Percentiles rank a stretch among this genome's conserved stretches.
Evolutionary conservation across 2,329 filamentous ascomycete species (phyloP).

Genomic region (Microcyclosporella mali): DNA sequence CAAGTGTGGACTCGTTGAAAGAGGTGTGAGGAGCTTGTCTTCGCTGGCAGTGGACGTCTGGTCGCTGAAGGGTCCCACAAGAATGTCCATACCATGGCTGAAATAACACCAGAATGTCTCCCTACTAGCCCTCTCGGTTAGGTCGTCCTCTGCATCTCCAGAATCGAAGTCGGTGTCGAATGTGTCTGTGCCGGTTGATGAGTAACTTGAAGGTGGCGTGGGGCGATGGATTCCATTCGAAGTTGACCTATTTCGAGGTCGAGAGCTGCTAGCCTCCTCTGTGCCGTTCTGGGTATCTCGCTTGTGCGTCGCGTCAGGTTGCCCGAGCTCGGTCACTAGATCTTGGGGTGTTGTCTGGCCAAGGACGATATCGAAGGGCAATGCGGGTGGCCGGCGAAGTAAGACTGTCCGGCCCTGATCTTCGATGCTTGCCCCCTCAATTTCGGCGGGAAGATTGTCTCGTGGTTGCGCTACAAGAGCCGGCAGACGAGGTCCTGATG

Average conservation of each 20-base stretch:
- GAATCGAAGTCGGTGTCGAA: conserved; percentile 42
- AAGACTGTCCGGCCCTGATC: conserved; percentile 75
- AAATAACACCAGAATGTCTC: conserved; percentile 96
- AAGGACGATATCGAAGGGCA: conserved; percentile 64
- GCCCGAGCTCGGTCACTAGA: conserved; percentile 80
- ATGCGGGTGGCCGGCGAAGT: conserved; percentile 61
- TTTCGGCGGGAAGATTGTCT: conserved; percentile 79
- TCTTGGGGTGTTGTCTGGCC: conserved; percentile 90
- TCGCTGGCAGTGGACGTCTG: conserved; percentile 7
- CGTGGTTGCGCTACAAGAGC: conserved; percentile 63
- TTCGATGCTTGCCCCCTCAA: conserved; percentile 71
- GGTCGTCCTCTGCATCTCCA: conserved; percentile 50
- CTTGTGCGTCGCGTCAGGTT: conserved; percentile 82
- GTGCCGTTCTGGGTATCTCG: conserved; percentile 18
- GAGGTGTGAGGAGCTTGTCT: conserved; percentile 12
- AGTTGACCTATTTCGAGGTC: conserved; percentile 21
- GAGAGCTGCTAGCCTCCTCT: conserved; percentile 16
- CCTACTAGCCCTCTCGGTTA: conserved; percentile 49
- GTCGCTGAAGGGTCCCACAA: conserved; percentile 69
- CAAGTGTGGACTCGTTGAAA: conserved; percentile 45
- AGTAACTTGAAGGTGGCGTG: conserved; percentile 33
- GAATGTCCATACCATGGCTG: conserved; percentile 84
- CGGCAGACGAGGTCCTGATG: conserved; percentile 68
- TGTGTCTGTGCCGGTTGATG: conserved; percentile 38
- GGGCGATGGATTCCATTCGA: conserved; percentile 22